Conservation (phyloP, 2,329 filamentous ascomycete species). For the Didymella pomorum region DNA sequence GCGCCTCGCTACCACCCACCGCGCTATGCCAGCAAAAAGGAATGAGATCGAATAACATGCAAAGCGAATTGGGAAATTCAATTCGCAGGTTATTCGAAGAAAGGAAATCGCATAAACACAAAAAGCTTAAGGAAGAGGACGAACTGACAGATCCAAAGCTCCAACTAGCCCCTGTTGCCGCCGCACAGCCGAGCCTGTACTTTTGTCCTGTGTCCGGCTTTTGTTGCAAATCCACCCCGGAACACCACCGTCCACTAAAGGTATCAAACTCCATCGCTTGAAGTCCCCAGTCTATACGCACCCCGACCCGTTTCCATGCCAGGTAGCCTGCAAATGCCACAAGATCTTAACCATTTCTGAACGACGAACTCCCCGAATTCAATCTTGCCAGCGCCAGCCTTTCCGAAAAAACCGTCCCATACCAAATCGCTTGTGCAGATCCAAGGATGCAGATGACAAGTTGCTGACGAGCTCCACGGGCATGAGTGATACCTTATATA, state of each 20-base stretch:
- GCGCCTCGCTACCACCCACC: constrained; percentile 25
- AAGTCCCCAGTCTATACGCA: constrained; percentile 51
- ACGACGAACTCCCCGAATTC: constrained; percentile 48
- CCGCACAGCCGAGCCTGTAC: constrained; percentile 26
- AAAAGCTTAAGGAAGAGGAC: constrained; percentile 14
- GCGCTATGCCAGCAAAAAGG: constrained; percentile 24
- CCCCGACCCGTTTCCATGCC: constrained; percentile 43
- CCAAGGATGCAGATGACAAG: constrained; percentile 36
- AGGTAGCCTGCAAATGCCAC: constrained; percentile 50
- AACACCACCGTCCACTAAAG: constrained; percentile 48
- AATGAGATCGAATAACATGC: constrained; percentile 18
- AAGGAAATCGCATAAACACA: constrained; percentile 12
- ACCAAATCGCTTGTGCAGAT: constrained; percentile 47
- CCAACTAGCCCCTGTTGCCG: constrained; percentile 11
- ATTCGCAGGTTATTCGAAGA: constrained; percentile 10
- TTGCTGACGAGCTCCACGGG: constrained; percentile 1
- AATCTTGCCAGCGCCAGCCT: constrained; percentile 48
- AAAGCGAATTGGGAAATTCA: constrained; percentile 14
- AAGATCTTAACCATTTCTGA: constrained; percentile 49
- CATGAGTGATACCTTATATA: constrained; percentile 42
- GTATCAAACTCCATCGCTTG: constrained; percentile 51
- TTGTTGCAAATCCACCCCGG: constrained; percentile 42
- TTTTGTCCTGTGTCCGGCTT: constrained; percentile 44
- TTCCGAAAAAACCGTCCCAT: constrained; percentile 46
- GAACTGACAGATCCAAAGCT: constrained; percentile 21